A percentile compares a stretch with the other conserved stretches of the same genome.
Conservation (phyloP, 768 basidiomycete species). For the Nidularia pulvinata region DNA sequence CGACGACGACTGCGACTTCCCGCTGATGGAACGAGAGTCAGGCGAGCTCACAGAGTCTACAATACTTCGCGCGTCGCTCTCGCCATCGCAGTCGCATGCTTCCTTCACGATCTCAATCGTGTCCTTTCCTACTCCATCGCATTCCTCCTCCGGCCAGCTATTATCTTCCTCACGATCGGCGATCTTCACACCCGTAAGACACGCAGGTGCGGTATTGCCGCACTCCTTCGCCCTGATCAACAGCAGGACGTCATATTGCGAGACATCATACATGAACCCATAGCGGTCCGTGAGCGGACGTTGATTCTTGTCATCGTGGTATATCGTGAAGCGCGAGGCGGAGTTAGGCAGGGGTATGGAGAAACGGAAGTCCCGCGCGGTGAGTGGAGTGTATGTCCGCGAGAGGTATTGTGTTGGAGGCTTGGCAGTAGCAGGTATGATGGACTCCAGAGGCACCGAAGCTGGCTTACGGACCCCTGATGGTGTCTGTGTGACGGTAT, state of each 20-base stretch:
- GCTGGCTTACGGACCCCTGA: slow-evolving; percentile 21
- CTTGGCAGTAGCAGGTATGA: slow-evolving; percentile 77
- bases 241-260: slow-evolving; percentile 78
- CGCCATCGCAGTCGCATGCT: slow-evolving; percentile 42
- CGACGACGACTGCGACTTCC: slow-evolving; percentile 51
- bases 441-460: slow-evolving; percentile 77
- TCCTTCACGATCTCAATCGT: slow-evolving; percentile 46
- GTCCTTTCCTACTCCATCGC: slow-evolving; percentile 25
- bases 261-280: slow-evolving; percentile 89
- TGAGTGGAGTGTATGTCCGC: slow-evolving; percentile 70
- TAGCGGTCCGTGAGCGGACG: slow-evolving; percentile 81
- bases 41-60: slow-evolving; percentile 4
- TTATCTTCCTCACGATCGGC: slow-evolving; percentile 82
- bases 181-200: slow-evolving; percentile 85
- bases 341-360: slow-evolving; percentile 59
- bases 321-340: slow-evolving; percentile 51
- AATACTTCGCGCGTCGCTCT: slow-evolving; percentile 14
- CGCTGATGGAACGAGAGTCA: slow-evolving; percentile 23
- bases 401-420: slow-evolving; percentile 87
- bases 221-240: slow-evolving; percentile 74
- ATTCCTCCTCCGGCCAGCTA: slow-evolving; percentile 72
- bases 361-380: slow-evolving; percentile 74
- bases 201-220: slow-evolving; percentile 77
- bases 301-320: slow-evolving; percentile 49
- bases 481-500: too few relatives aligned